Base-by-base conservation (phyloP, 108 stramenopile genomes). In the Poteriospumella lacustris region DNA sequence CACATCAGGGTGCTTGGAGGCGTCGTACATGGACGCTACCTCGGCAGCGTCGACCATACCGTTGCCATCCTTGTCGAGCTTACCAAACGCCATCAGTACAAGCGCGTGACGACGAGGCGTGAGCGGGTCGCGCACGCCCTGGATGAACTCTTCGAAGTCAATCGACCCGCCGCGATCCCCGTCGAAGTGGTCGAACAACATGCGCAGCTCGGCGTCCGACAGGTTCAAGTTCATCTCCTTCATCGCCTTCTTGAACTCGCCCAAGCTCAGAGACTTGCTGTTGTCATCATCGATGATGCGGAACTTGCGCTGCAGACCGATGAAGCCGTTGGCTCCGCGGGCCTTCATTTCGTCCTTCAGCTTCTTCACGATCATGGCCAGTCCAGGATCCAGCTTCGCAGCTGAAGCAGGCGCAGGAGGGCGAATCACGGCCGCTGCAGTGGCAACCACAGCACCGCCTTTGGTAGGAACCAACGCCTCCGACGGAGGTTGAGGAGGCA, bases 191-290 rank as follows among this genome's bases (percentile, higher is more conserved):
- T 39, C 62, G 52, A 88, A 85, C 39, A 89, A 43, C 33, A 68
- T 68, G 76, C 86, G 72, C 29, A 85, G 56, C 59, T 89, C 87
- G 36, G 75, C 52, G 58, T 87, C 86, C 5, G 83, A 83, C 59
- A 87, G 42, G 38, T 70, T 62, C 59, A 88, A 78, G 34, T 81
- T 81, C 28, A 80, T 40, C 41, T 85, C 86, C 43, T 81, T 79
- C 80, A 89, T 64, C 41, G 67, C 87, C 59, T 82, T 80, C 83
- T 84, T 80, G 80, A 89, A 85, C 77, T 89, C 89, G 19, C 43
- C 68, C 39, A 68, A 62, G 81, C 42, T 44, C 38, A 89, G 69
- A 19, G 39, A 15, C 0, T 82, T 79, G 34, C 79, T 58, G 9
- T 80, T 72, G 42, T 87, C 83, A 39, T 84, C 77, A 58, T 89